Conservation (phyloP, 192 early-diverging fungal species). For the Gonapodya prolifera region DNA sequence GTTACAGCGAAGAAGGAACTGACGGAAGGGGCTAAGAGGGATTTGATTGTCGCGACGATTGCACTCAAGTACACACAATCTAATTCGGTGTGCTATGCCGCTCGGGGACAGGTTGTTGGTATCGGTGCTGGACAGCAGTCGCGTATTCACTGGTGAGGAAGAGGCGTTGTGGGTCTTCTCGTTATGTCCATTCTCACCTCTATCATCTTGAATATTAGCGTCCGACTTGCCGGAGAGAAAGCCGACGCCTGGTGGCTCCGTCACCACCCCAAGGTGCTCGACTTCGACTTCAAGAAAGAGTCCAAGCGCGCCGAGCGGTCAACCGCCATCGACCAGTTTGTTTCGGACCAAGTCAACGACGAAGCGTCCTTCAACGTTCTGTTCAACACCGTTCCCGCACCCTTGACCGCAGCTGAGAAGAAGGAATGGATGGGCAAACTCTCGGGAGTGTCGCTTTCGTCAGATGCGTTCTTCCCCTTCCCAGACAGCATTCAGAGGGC, state of each 20-base stretch:
- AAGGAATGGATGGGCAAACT: slow-evolving; percentile 57
- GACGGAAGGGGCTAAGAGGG: slow-evolving; percentile 52
- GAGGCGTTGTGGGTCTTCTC: neutral
- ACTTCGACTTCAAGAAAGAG: slow-evolving; percentile 69
- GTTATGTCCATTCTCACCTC: slow-evolving; percentile 7
- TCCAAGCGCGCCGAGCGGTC: slow-evolving; percentile 91
- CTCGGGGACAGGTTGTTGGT: slow-evolving; percentile 93
- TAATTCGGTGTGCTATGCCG: slow-evolving; percentile 98
- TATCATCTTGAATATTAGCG: slow-evolving; percentile 36
- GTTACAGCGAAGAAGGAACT: slow-evolving; percentile 69
- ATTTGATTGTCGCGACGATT: slow-evolving; percentile 93
- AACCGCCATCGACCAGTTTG: slow-evolving; percentile 93
- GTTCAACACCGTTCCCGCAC: slow-evolving; percentile 65
- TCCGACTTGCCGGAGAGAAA: slow-evolving; percentile 94
- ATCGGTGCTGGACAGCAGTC: slow-evolving; percentile 98
- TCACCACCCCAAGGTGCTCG: slow-evolving; percentile 90
- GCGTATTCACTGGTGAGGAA: slow-evolving; percentile 75
- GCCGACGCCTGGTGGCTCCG: slow-evolving; percentile 98
- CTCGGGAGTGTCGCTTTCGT: slow-evolving; percentile 66
- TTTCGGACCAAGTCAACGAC: slow-evolving; percentile 76
- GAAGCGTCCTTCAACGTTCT: slow-evolving; percentile 60
- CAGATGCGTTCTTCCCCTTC: slow-evolving; percentile 99
- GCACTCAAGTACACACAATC: slow-evolving; percentile 98
- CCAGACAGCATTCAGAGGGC: slow-evolving; percentile 87
- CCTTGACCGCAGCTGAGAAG: slow-evolving; percentile 69